Base-by-base conservation (phyloP, 306 rosid species). In the Styphnolobium japonicum region DNA sequence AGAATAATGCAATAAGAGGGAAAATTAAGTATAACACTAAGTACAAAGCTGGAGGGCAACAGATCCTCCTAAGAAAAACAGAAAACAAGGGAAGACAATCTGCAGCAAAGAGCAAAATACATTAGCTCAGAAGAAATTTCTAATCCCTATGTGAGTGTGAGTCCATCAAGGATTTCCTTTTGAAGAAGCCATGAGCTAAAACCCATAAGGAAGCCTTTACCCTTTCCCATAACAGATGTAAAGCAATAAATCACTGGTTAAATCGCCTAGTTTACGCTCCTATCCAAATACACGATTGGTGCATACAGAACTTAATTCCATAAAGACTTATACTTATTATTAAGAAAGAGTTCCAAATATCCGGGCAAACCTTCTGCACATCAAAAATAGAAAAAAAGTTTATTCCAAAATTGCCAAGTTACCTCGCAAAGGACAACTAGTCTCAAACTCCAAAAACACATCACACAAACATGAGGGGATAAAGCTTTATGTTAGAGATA, bases 381-480 rank as follows among this genome's bases (percentile, higher is more conserved):
- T 74, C 4, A 64, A 70, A 53, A 4, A 52, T 31, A 53, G 36
- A 16, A 12, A 70, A 70, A 42, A 14, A 48, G 40, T 70, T 21
- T 10, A 29, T 82, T 55, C 71, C 73, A 51, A 77, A 77, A 63
- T 51, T 15, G 1, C 15, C 40, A 21, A 18, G 55, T 49, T 69
- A 19, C 74, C 67, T 29, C 11, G 18, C 66, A 67, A 29, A 34
- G 66, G 52, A 69, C 61, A 53, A 55, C 49, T 53, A 55, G 53
- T 64, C 68, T 81, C 57, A 49, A 67, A 57, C 71, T 81, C 67
- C 14, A 48, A 42, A 61, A 39, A 51, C 46, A 55, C 68, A 70
- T 21, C 5, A 10, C 56, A 40, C 16, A 34, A 39, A 43, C 34
- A 65, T 82, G 52, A 36, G 55, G 34, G 68, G 37, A 29, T 55